Conservation (phyloP, 768 basidiomycete genomes). For the Suillus sp. region DNA sequence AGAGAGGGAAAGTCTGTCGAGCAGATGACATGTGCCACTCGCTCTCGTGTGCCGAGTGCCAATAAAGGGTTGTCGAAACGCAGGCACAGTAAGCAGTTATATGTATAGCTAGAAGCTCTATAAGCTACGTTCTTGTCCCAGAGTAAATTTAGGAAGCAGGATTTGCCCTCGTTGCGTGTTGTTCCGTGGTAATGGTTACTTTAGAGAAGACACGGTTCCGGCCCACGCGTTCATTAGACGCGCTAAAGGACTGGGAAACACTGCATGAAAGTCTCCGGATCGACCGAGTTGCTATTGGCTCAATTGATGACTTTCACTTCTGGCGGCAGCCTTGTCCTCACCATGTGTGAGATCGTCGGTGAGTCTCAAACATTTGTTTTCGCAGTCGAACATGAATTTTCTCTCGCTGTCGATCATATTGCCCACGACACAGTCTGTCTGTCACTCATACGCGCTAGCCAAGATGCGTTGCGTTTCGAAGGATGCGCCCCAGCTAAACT, state of each 20-base stretch:
- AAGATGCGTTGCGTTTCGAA: neutral
- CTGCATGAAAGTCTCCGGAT: neutral
- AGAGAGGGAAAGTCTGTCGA: slow-evolving; percentile 13
- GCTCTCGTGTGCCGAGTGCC: slow-evolving; percentile 1
- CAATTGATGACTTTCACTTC: slow-evolving; percentile 9
- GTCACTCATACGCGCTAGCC: neutral
- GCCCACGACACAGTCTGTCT: slow-evolving; percentile 12
- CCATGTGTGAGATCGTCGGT: slow-evolving; percentile 10
- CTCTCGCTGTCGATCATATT: slow-evolving; percentile 17
- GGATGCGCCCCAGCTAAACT: neutral
- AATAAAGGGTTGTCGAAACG: slow-evolving; percentile 1
- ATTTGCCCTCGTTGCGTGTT: neutral
- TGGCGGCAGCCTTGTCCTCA: slow-evolving; percentile 10
- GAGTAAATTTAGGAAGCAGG: slow-evolving; percentile 5
- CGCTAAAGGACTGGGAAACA: slow-evolving; percentile 9
- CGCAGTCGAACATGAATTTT: slow-evolving; percentile 15
- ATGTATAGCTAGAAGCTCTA: neutral
- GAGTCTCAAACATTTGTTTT: slow-evolving; percentile 15
- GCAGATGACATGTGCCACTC: slow-evolving; percentile 18
- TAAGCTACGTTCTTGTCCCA: neutral
- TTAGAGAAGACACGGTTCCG: slow-evolving; percentile 10
- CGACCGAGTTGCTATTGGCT: slow-evolving; percentile 7
- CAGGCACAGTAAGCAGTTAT: slow-evolving; percentile 1
- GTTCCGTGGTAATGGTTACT: slow-evolving; percentile 6
- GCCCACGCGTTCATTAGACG: slow-evolving; percentile 7